Evolutionary conservation across 164 flowering plant genomes (phyloP).

Genomic region (Warburgia ugandensis): DNA sequence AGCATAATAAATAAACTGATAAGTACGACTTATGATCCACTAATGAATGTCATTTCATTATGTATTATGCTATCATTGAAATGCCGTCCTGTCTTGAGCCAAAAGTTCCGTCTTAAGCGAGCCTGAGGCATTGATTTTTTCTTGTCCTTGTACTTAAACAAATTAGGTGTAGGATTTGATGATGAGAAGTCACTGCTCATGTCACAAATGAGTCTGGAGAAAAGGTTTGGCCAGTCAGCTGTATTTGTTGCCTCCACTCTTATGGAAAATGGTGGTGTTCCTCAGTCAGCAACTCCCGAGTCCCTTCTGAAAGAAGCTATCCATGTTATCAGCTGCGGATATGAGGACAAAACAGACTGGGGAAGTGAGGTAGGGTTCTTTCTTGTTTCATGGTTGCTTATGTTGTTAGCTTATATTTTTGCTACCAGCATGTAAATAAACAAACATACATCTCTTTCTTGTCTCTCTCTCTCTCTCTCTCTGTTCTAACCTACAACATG

Average conservation of each 20-base stretch:
- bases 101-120: too few species aligned
- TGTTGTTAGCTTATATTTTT: too few species aligned
- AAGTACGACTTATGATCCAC: too few species aligned
- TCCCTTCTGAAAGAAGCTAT: slow-evolving; percentile 39
- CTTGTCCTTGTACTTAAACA: neutral
- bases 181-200: slow-evolving; percentile 23
- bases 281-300: slow-evolving; percentile 23
- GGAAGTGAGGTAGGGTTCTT: slow-evolving; percentile 34
- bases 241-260: slow-evolving; percentile 45
- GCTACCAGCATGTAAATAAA: too few species aligned
- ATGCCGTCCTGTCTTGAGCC: too few species aligned
- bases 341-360: slow-evolving; percentile 55
- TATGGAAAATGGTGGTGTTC: slow-evolving; percentile 38
- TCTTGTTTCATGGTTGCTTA: too few species aligned
- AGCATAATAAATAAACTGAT: too few species aligned
- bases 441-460: too few species aligned
- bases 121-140: neutral
- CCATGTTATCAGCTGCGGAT: slow-evolving; percentile 55
- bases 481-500: too few species aligned
- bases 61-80: too few species aligned
- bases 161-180: slow-evolving; percentile 25
- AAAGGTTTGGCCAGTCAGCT: slow-evolving; percentile 45
- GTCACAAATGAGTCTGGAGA: slow-evolving; percentile 36
- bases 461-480: too few species aligned
- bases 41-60: too few species aligned